A percentile compares a stretch with the other conserved stretches of the same genome.
phyloP scores from a whole-genome alignment of 148 eudicot genomes.

The Silene conica region DNA sequence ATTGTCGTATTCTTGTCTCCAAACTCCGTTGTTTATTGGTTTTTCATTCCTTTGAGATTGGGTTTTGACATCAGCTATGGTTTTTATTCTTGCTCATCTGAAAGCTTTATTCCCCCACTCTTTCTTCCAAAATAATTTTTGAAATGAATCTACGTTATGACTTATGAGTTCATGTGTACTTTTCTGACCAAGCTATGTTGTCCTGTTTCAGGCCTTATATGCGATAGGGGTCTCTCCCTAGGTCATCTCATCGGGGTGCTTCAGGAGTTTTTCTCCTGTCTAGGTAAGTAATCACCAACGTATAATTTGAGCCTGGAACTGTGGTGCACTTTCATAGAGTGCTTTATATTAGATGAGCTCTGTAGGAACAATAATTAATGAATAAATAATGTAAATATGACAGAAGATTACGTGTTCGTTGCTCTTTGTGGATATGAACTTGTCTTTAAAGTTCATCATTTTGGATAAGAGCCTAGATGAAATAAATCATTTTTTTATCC shows the following conservation, averaged over 20 bases:
- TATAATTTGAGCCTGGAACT: not conserved
- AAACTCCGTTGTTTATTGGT: not conserved
- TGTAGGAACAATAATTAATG: not conserved
- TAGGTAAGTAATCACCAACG: constrained; percentile 41
- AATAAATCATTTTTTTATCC: not conserved
- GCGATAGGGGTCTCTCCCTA: constrained; percentile 86
- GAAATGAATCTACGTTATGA: not conserved
- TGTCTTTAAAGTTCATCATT: not conserved
- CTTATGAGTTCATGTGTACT: not conserved
- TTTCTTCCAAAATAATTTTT: too few relatives aligned
- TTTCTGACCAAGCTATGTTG: constrained; percentile 7
- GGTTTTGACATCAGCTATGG: not conserved
- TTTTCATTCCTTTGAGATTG: not conserved
- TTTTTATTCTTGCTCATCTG: not conserved
- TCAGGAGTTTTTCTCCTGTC: constrained; percentile 76
- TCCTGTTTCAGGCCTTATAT: constrained; percentile 61
- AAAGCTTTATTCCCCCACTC: not conserved
- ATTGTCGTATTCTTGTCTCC: not conserved
- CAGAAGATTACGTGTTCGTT: not conserved
- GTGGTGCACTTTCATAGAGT: constrained; percentile 1
- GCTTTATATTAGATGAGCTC: not conserved
- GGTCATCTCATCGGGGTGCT: constrained; percentile 94
- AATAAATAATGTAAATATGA: constrained; percentile 6
- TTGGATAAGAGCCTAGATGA: too few relatives aligned
- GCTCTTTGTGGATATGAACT: not conserved